Evolutionary conservation across 2,329 filamentous ascomycete genomes (phyloP), one percentile per base, ranked within the genome.

Genomic region (Ophiostoma sp.): DNA sequence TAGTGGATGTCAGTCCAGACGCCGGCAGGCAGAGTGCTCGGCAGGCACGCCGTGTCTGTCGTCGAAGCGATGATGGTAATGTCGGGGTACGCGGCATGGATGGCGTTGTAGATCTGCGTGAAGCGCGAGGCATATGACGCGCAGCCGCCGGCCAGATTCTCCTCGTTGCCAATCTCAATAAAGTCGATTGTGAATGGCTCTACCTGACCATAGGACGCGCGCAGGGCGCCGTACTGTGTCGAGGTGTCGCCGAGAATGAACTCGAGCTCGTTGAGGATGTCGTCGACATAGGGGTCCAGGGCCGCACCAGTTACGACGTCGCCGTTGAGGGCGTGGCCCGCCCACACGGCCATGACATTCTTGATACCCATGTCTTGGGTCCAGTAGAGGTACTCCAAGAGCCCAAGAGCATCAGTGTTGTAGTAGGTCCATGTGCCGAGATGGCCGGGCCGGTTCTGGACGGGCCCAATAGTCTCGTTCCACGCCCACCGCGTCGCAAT

Each of bases 301-400:
- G 18, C 55, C 36, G 4, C 55, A 38, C 55, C 55, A 8, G 55
- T 60, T 11, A 60, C 55, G 3, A 40, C 27, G 27, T 38, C 55
- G 18, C 55, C 55, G 27, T 60, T 60, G 27, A 60, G 55, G 27
- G 55, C 36, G 27, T 60, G 55, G 27, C 55, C 55, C 14, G 55
- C 55, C 55, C 55, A 60, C 12, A 60, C 55, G 12, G 27, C 55
- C 27, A 60, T 16, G 27, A 60, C 55, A 4, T 60, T 60, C 27
- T 36, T 60, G 1, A 60, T 60, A 5, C 55, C 55, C 55, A 60
- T 60, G 5, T 60, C 55, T 12, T 60, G 55, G 9, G 55, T 60
- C 55, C 55, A 60, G 55, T 60, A 60, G 6, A 60, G 55, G 55
- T 60, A 60, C 55, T 60, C 55, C 55, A 60, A 12, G 11, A 60